Evolutionary conservation across 352 stramenopile genomes (phyloP), one percentile per base, ranked within the genome.

Genomic region (Phytophthora sojae): DNA sequence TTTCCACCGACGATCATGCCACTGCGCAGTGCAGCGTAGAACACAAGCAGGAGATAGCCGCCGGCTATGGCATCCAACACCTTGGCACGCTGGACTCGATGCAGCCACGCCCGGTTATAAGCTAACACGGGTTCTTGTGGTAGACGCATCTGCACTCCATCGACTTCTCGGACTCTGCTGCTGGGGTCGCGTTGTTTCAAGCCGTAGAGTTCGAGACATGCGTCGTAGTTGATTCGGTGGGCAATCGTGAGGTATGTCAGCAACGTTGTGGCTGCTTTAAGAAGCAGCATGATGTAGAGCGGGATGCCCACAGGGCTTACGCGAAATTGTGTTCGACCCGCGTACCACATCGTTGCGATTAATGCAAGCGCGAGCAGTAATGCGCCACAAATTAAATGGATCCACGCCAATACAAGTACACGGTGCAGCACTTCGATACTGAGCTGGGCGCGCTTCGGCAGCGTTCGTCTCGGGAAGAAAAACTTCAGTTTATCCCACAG

Each of bases 401-500:
- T 80, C 85, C 85, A 95, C 23, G 91, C 71, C 6, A 95, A 63
- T 14, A 83, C 74, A 2, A 95, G 60, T 21, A 90, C 80, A 26
- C 88, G 86, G 57, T 92, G 85, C 39, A 95, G 69, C 50, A 93
- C 82, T 67, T 92, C 86, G 45, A 90, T 81, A 70, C 85, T 93
- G 49, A 95, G 64, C 19, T 90, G 61, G 4, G 71, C 74, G 17
- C 78, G 78, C n/a, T 72, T 80, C 0, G 87, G 87, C 11, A 92
- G 57, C 17, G 83, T 93, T 56, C 90, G 91, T 54, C 85, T 81
- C 0, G 87, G 87, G 55, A 93, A 92, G 52, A 93, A 78, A 58
- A 82, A 90, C 47, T 88, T 89, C 14, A 89, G 35, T 19, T 80
- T 79, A 57, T 81, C 69, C 81, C 85, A 95, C 15, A 86, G 21